Evolutionary conservation across 306 rosid genomes (phyloP), one percentile per base, ranked within the genome.

Genomic region (Delonix regia): DNA sequence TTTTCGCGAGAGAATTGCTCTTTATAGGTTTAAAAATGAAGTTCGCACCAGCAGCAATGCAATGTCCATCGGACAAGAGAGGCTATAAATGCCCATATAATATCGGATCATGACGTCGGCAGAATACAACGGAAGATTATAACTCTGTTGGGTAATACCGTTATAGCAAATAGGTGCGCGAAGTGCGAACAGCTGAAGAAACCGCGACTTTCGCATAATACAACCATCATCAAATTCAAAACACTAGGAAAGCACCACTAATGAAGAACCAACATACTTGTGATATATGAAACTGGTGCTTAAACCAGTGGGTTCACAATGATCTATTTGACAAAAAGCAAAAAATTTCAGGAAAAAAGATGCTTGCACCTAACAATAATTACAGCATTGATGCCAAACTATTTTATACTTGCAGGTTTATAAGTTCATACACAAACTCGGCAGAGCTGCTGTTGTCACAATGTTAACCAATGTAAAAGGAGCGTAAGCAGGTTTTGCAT

Each of bases 361-460:
- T 22, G 22, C 64, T 27, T 65, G 18, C 71, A 45, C 72, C n/a
- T n/a, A 75, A 60, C 66, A 62, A 73, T 76, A 78, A 48, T 72
- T 82, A 73, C 80, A 81, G 12, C 61, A 65, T 62, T 52, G 69
- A 53, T 73, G 49, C 24, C 53, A 52, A 71, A 75, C 75, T 64
- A 71, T 77, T 75, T 71, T 39, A 52, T 53, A 36, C 21, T 53
- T 21, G 65, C 44, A 89, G 63, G 42, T 55, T 72, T 51, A 9
- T 9, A 36, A 65, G 72, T 53, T 71, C 25, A 25, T 6, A 11
- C 25, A 13, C 44, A 55, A 59, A 19, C 41, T 77, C 49, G 62
- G 16, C 66, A 60, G 48, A 28, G 77, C 76, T 66, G 49, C 64
- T 65, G 49, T 36, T 74, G 71, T 72, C 24, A 62, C 55, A 80